Conservation (phyloP, 495 filamentous ascomycete species). For the Penicillium atrosanguineum region DNA sequence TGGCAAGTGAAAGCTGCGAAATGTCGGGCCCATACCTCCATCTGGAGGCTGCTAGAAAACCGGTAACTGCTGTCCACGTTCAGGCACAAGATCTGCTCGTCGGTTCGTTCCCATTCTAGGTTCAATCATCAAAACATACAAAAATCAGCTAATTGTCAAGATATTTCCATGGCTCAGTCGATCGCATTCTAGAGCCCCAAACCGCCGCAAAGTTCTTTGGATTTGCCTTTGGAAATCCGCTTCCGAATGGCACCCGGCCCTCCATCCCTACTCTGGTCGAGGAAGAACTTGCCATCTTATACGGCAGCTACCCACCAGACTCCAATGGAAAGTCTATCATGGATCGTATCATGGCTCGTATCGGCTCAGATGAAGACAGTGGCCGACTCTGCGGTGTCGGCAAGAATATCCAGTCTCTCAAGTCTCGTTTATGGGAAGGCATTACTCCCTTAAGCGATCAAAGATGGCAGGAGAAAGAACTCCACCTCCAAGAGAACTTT, state of each 20-base stretch:
- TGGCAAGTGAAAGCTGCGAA: no score
- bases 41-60: neutral
- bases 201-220: constrained; percentile 14
- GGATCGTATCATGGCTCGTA: constrained; percentile 9
- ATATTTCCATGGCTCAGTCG: constrained; percentile 8
- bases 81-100: constrained; percentile 7
- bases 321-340: neutral
- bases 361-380: constrained; percentile 15
- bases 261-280: neutral
- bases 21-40: no score
- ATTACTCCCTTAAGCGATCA: constrained; percentile 31
- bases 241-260: constrained; percentile 13
- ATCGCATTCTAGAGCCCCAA: constrained; percentile 24
- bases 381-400: constrained; percentile 22
- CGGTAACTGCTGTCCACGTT: constrained; percentile 2
- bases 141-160: neutral
- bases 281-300: constrained; percentile 2
- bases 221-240: constrained; percentile 3
- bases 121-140: neutral
- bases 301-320: constrained; percentile 6
- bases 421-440: constrained; percentile 31
- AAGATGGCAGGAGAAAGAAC: constrained; percentile 30
- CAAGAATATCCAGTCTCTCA: constrained; percentile 29
- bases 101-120: constrained; percentile 4
- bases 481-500: constrained; percentile 26